Base-by-base conservation (phyloP, 2,329 filamentous ascomycete species). In the Fusarium phyllophilum region DNA sequence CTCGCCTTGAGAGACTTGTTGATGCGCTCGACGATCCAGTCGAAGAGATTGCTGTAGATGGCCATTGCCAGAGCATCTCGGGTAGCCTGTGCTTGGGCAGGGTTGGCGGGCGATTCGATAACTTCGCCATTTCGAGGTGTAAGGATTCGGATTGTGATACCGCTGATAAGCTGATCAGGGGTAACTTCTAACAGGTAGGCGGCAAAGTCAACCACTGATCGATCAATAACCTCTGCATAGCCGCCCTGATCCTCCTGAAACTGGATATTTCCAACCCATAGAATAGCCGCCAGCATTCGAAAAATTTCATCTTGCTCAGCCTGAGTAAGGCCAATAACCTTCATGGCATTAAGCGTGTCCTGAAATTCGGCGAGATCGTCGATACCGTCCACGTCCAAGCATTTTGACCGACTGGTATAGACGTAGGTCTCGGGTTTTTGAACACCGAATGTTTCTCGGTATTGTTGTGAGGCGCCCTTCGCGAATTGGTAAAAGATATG, bases 401-500 rank as follows among this genome's bases (percentile, higher is more conserved):
- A 99, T 85, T 97, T 97, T 67, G 96, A 97, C 76, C 90, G 91
- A 83, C 94, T 98, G 22, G 95, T 97, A 82, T 99, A 99, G 31
- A 94, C 85, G 82, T 99, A 99, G 39, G 95, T 94, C 79, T 97
- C 93, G 31, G 96, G 96, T 77, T 93, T 92, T 82, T 98, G 96
- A 26, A 99, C 87, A 57, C 96, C 96, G 80, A 94, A 98, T n/a
- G 87, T 91, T 79, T 96, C 91, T 81, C 94, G 89, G 83, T 98
- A 97, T 67, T 92, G 90, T 76, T 92, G 88, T n/a, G 95, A 93
- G 15, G 96, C 96, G 8, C 94, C 95, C 84, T 98, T 99, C 52
- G 96, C 94, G 83, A 98, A 98, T 83, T 99, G 96, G 84, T 99
- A 99, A 83, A 99, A 99, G 79, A 99, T 98, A 84, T 99, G 96